Evolutionary conservation across 176 grass and related monocot genomes (phyloP), one percentile per base, ranked within the genome.

Genomic region (Musa troglodytarum): DNA sequence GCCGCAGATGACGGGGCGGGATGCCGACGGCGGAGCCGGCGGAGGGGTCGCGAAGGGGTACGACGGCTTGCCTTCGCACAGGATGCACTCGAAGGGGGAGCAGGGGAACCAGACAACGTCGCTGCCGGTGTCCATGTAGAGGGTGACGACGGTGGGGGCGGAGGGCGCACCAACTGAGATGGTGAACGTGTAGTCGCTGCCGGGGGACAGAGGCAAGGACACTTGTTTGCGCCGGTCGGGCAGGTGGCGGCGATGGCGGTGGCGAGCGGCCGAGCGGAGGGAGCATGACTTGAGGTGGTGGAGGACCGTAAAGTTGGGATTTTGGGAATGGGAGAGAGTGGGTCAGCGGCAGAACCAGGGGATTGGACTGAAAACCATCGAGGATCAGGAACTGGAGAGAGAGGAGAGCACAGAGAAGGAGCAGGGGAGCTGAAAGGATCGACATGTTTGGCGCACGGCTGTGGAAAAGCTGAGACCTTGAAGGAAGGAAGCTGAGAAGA

Each of bases 71-170:
- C 89, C 93, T 54, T 92, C 93, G 79, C 93, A 96, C 76, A 96
- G 93, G 62, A 92, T 96, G 87, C 93, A 96, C 54, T 86, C 82
- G 66, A 96, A 96, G 10, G 93, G 93, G 1, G 89, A 87, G 81
- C 89, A 92, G 69, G 93, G 93, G 85, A 96, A 96, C 93, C 93
- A 96, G 50, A 92, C 89, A 10, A 96, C 78, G 82, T 90, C 89
- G 78, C 89, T 92, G 11, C 93, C 93, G 13, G 93, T 92, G 83
- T 96, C 93, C 76, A 96, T 88, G 89, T 88, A 96, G 26, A 96
- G 89, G 0, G 87, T 81, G 28, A 96, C 87, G 0, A 85, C 81
- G 13, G 74, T 67, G 9, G 85, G 72, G 21, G 75, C 57, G 23
- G 89, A 81, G 0, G 65, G n/a, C 1, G 84, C 84, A 0, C 93